A percentile compares a stretch with the other conserved stretches of the same genome.
Evolutionary conservation across 192 early-diverging fungal species (phyloP).

Genomic region (Diversispora eburnea): DNA sequence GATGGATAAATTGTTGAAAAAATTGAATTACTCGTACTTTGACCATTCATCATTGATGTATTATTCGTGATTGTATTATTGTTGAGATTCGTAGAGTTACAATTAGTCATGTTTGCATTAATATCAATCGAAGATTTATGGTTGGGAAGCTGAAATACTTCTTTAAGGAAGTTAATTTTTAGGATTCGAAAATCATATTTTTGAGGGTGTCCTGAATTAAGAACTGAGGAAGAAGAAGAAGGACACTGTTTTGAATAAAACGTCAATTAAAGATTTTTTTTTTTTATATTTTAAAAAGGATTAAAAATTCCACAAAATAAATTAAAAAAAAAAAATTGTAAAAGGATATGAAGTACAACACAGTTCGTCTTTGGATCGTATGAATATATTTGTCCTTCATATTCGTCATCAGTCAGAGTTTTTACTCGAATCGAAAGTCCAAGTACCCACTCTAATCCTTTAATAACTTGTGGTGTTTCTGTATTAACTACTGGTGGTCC

Average conservation of each 20-base stretch:
- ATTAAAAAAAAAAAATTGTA: too few relatives aligned
- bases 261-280: conserved; percentile 1
- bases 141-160: conserved; percentile 38
- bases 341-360: conserved; percentile 63
- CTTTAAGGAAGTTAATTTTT: conserved; percentile 59
- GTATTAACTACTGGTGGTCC: conserved; percentile 7
- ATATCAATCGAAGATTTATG: conserved; percentile 20
- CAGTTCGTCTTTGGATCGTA: conserved; percentile 58
- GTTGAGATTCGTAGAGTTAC: neutral
- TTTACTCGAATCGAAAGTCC: conserved; percentile 47
- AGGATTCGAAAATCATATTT: conserved; percentile 56
- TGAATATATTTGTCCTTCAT: conserved; percentile 55
- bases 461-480: conserved; percentile 24
- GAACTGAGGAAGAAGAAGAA: conserved; percentile 15
- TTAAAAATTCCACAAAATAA: conserved; percentile 26
- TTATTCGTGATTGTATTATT: conserved; percentile 2
- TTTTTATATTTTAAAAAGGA: conserved; percentile 11
- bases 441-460: conserved; percentile 46
- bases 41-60: neutral
- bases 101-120: neutral
- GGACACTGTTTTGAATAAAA: conserved; percentile 37
- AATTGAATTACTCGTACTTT: conserved; percentile 19
- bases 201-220: conserved; percentile 12
- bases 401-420: conserved; percentile 46
- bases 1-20: conserved; percentile 40